phyloP scores from a whole-genome alignment of 2,329 filamentous ascomycete species.

The Neocatenulostroma microsporum region DNA sequence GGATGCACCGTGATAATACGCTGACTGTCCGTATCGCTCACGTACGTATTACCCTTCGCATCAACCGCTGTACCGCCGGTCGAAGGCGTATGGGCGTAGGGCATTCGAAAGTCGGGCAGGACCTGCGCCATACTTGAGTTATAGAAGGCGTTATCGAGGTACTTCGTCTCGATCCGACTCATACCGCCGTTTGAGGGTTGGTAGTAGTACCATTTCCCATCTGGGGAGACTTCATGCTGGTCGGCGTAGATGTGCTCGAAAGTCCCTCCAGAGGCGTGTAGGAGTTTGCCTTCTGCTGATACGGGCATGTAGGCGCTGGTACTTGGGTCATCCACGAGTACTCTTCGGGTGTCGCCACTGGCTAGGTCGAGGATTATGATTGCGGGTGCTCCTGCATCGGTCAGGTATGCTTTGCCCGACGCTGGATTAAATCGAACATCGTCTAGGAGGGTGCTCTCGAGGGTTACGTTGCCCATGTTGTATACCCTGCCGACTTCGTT shows the following conservation, averaged over 20 bases:
- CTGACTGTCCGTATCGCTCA: conserved; percentile 29
- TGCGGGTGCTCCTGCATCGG: conserved; percentile 20
- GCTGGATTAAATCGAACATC: conserved; percentile 31
- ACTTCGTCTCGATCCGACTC: conserved; percentile 29
- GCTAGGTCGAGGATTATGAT: conserved; percentile 25
- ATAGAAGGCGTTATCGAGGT: conserved; percentile 28
- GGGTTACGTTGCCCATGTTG: conserved; percentile 28
- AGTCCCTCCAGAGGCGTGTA: conserved; percentile 15
- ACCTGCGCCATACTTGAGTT: conserved; percentile 25
- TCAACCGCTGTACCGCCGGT: conserved; percentile 35
- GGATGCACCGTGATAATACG: conserved; percentile 22
- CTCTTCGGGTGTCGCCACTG: conserved; percentile 19
- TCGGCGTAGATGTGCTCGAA: conserved; percentile 27
- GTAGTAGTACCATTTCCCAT: conserved; percentile 32
- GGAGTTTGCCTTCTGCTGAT: conserved; percentile 26
- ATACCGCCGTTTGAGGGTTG: conserved; percentile 32
- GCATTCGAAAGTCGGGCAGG: conserved; percentile 21
- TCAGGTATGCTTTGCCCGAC: conserved; percentile 25
- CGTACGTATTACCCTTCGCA: conserved; percentile 32
- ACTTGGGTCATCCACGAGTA: conserved; percentile 23
- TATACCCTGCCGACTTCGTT: conserved; percentile 30
- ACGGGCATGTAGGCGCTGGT: conserved; percentile 24
- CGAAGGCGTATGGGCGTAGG: conserved; percentile 30
- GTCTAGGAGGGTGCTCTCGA: conserved; percentile 26
- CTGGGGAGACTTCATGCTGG: conserved; percentile 35